Evolutionary conservation across 2,329 filamentous ascomycete genomes (phyloP).

Genomic region (Ophiostoma australiae): DNA sequence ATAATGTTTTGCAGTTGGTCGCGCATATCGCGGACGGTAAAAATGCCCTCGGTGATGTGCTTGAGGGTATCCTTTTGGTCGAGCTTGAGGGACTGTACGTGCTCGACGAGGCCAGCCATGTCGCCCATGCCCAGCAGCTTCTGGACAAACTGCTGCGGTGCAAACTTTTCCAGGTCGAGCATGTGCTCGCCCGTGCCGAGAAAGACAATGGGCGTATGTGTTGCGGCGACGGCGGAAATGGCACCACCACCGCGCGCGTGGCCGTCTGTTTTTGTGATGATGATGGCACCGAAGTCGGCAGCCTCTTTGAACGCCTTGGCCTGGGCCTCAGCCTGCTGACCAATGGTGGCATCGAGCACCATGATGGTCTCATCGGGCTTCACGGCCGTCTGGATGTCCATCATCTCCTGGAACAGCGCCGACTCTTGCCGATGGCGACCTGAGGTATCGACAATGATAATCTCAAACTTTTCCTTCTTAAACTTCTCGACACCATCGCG

Average conservation of each 20-base stretch:
- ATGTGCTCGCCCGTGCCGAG: slow-evolving; percentile 97
- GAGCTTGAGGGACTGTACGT: slow-evolving; percentile 90
- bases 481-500: slow-evolving; percentile 97
- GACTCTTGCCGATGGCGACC: slow-evolving; percentile 92
- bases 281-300: slow-evolving; percentile 94
- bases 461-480: slow-evolving; percentile 96
- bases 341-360: slow-evolving; percentile 94
- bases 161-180: slow-evolving; percentile 88
- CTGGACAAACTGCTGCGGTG: slow-evolving; percentile 85
- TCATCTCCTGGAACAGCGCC: slow-evolving; percentile 95
- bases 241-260: slow-evolving; percentile 93
- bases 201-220: slow-evolving; percentile 94
- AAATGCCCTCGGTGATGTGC: slow-evolving; percentile 94
- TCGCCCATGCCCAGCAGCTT: slow-evolving; percentile 97
- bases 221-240: slow-evolving; percentile 94
- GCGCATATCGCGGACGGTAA: slow-evolving; percentile 87
- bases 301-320: slow-evolving; percentile 96
- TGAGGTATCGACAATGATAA: slow-evolving; percentile 97
- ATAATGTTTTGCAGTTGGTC: slow-evolving; percentile 97
- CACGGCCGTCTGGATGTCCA: slow-evolving; percentile 88
- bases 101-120: slow-evolving; percentile 89
- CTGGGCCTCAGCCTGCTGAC: slow-evolving; percentile 91
- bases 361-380: slow-evolving; percentile 95
- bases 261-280: slow-evolving; percentile 98
- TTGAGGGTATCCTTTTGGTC: slow-evolving; percentile 99